Conservation (phyloP, 176 grass and related monocot species). For the Stipa capillata region DNA sequence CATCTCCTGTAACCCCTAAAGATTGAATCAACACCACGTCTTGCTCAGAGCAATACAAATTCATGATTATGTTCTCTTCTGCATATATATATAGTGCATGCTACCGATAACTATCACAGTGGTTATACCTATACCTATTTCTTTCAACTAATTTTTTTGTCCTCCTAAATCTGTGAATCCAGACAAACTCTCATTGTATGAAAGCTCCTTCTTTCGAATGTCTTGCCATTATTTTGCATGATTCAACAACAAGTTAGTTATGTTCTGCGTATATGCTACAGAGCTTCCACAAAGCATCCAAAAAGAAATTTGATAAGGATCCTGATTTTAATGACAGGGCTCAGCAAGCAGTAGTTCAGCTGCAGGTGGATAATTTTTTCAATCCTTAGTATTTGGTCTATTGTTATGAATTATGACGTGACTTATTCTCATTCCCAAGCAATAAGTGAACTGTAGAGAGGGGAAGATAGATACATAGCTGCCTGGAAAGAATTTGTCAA, state of each 20-base stretch:
- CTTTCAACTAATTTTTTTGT: not conserved
- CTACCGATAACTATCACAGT: not conserved
- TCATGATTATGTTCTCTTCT: not conserved
- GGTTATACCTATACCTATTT: not conserved
- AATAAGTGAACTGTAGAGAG: slow-evolving; percentile 51
- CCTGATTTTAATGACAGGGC: slow-evolving; percentile 72
- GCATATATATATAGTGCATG: not conserved
- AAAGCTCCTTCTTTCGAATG: not conserved
- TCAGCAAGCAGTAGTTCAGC: slow-evolving; percentile 74
- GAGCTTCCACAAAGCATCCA: slow-evolving; percentile 86
- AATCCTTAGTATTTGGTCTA: not conserved
- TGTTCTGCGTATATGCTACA: slow-evolving; percentile 25
- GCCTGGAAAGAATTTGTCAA: slow-evolving; percentile 97
- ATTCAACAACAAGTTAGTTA: not conserved
- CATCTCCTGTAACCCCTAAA: not conserved
- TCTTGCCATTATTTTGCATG: not conserved
- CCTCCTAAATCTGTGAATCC: not conserved
- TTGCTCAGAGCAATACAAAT: not conserved
- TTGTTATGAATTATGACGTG: too few relatives aligned
- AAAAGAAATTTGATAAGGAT: slow-evolving; percentile 75
- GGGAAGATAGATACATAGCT: slow-evolving; percentile 62
- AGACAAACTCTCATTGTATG: not conserved
- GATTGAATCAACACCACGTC: not conserved
- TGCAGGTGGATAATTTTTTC: slow-evolving; percentile 49
- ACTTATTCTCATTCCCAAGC: slow-evolving; percentile 11